Evolutionary conservation across 345 rosid species (phyloP).

Genomic region (Rhizophora mangle): DNA sequence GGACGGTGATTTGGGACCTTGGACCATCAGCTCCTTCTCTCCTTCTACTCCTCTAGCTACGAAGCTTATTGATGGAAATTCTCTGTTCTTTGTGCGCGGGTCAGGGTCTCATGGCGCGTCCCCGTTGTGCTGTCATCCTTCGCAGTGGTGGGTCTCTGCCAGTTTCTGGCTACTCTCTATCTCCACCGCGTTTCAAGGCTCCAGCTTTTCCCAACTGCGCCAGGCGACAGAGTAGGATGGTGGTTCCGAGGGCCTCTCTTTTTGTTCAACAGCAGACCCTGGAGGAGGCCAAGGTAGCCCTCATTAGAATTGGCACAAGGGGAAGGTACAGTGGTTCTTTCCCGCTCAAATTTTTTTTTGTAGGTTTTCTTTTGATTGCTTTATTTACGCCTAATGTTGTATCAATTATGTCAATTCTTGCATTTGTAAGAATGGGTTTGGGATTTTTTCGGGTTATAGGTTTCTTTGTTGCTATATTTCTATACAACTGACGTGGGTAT

Average conservation of each 20-base stretch:
- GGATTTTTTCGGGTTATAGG: background rate
- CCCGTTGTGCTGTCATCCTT: conserved; percentile 8
- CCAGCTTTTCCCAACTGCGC: conserved; percentile 28
- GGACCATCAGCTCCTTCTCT: no score
- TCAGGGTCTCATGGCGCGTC: conserved; percentile 22
- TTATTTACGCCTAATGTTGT: background rate
- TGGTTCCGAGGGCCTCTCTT: conserved; percentile 52
- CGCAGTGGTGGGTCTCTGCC: conserved; percentile 50
- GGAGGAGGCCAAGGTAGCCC: conserved; percentile 54
- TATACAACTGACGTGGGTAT: no score
- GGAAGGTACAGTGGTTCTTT: conserved; percentile 59
- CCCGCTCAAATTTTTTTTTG: background rate
- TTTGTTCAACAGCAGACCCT: conserved; percentile 48
- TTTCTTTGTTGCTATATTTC: background rate
- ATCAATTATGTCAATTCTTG: conserved; percentile 7
- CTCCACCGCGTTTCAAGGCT: conserved; percentile 23
- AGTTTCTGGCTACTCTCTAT: conserved; percentile 44
- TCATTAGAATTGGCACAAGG: conserved; percentile 83
- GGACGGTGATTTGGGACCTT: no score
- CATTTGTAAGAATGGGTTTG: background rate
- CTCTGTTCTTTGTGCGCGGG: conserved; percentile 29
- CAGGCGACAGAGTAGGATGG: conserved; percentile 23
- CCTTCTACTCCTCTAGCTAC: no score
- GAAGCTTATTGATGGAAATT: conserved; percentile 32
- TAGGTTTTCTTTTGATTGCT: background rate